Percentiles rank a stretch among this genome's conserved stretches.
Conservation (phyloP, 805 yeast species). For the Candida ulmi region DNA sequence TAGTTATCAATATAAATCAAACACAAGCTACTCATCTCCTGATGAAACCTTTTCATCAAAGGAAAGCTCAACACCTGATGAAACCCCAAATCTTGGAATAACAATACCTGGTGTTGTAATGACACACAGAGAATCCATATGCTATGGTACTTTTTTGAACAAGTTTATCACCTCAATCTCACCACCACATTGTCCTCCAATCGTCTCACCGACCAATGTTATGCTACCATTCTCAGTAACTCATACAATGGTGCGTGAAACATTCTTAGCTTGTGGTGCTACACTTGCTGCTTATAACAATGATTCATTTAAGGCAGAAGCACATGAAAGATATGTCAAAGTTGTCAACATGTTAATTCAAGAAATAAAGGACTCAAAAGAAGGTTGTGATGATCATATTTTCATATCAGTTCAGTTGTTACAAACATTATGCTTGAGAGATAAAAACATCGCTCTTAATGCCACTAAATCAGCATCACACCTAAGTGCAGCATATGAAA, state of each 20-base stretch:
- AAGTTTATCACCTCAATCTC: slow-evolving; percentile 19
- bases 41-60: not conserved
- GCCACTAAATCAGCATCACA: slow-evolving; percentile 23
- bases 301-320: slow-evolving; percentile 12
- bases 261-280: slow-evolving; percentile 23
- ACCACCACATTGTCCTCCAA: slow-evolving; percentile 17
- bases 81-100: not conserved
- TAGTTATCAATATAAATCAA: not conserved
- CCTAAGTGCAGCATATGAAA: slow-evolving; percentile 21
- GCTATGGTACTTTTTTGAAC: slow-evolving; percentile 18
- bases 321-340: slow-evolving; percentile 15
- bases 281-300: slow-evolving; percentile 17
- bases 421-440: slow-evolving; percentile 22
- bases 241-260: slow-evolving; percentile 14
- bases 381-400: slow-evolving; percentile 20
- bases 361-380: slow-evolving; percentile 15
- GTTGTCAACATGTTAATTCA: slow-evolving; percentile 14
- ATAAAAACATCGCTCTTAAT: slow-evolving; percentile 21
- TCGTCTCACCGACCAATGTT: slow-evolving; percentile 14
- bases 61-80: not conserved
- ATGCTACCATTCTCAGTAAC: slow-evolving; percentile 16
- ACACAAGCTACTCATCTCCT: not conserved
- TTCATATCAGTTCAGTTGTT: slow-evolving; percentile 21
- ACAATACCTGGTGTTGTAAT: slow-evolving; percentile 14
- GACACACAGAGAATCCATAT: slow-evolving; percentile 12